Conservation (phyloP, 2,329 filamentous ascomycete genomes). For the Colletotrichum siamense region DNA sequence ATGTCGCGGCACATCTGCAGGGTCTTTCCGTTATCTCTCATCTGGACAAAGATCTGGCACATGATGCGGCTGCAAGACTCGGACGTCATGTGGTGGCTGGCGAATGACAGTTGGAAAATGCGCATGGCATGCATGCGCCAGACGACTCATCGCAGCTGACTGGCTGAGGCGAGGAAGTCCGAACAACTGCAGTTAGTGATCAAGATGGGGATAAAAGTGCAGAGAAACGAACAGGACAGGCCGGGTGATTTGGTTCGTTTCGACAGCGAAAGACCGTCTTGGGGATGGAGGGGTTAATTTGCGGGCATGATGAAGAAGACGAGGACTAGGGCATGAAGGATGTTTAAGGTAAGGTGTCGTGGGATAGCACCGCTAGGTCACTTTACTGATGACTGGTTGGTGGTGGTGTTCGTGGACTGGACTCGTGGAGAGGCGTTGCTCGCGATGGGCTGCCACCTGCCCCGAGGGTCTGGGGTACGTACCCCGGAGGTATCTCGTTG, state of each 20-base stretch:
- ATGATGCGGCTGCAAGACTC: conserved; percentile 18
- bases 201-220: neutral
- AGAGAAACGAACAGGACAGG: neutral
- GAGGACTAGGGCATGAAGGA: neutral
- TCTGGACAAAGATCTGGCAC: conserved; percentile 11
- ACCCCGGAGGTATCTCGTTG: neutral
- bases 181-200: neutral
- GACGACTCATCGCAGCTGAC: neutral
- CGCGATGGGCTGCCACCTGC: neutral
- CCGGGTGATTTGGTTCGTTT: conserved; percentile 9
- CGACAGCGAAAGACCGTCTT: neutral
- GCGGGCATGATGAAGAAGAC: neutral
- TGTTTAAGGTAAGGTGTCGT: neutral
- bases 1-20: neutral
- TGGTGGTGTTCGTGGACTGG: neutral
- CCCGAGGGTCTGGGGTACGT: neutral
- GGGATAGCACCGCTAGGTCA: neutral
- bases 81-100: conserved; percentile 17
- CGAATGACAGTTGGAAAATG: conserved; percentile 3
- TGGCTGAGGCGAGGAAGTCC: neutral
- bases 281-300: neutral
- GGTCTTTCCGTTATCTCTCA: neutral
- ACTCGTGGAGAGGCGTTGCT: conserved; percentile 2
- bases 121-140: neutral
- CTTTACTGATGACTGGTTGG: neutral